Base-by-base conservation (phyloP, 768 basidiomycete species). In the Dentipellis sp. region DNA sequence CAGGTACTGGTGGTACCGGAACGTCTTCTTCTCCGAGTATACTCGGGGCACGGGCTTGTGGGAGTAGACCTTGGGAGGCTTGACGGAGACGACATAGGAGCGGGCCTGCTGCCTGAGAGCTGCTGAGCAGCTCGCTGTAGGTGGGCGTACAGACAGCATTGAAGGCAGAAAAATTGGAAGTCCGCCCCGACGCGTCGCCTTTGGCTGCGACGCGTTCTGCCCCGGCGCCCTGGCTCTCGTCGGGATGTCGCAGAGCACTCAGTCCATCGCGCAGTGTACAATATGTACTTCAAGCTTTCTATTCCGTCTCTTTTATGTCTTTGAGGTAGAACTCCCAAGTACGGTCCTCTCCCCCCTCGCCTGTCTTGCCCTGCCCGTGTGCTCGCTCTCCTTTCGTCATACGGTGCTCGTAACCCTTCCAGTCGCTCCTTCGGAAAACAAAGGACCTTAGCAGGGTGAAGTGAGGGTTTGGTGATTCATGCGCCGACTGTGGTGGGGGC, bases 351-450 rank as follows among this genome's bases (percentile, higher is more conserved):
- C 83, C 88, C 9, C 81, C 86, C 65, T 81, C 82, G 38, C 82
- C 88, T 11, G 81, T 89, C 72, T 68, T 84, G 23, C 79, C 81
- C 40, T 72, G 78, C 29, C 81, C 85, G 65, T 79, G 79, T 0
- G 68, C 88, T 67, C 80, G 76, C 72, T 80, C 91, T 5, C 94
- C 94, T 65, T 93, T 88, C 3, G 95, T 97, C 84, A 95, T 88
- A n/a, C 91, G 75, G 67, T 98, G 95, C 62, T 86, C 86, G 63
- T 97, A 98, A 1, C 91, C 92, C 50, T 78, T 80, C 83, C 92
- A 98, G 0, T 72, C 59, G 10, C 68, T 67, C 42, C 88, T 75
- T 42, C 82, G 73, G 66, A 98, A 97, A 16, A 68, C 74, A 68
- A 94, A 97, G 0, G 92, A 94, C 29, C 90, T 80, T 16, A 92